phyloP scores from a whole-genome alignment of 2,329 filamentous ascomycete genomes.

The Ophiocordyceps camponoti-saundersi region DNA sequence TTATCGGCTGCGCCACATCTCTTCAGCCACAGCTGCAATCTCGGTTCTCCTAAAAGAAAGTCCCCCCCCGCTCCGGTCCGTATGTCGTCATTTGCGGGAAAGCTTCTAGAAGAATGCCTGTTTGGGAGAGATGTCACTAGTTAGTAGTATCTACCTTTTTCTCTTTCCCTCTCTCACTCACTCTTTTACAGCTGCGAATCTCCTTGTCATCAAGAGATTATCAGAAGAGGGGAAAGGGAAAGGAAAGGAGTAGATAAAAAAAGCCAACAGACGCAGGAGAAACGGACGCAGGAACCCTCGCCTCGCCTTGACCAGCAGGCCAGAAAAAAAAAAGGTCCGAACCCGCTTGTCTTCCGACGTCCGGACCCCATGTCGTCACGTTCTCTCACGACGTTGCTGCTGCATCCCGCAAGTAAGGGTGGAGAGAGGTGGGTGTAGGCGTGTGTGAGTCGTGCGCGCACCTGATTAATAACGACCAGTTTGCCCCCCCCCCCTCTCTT shows the following conservation, averaged over 20 bases:
- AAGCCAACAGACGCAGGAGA: no score
- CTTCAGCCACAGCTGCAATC: constrained; percentile 2
- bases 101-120: constrained; percentile 1
- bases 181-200: background rate
- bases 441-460: background rate
- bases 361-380: background rate
- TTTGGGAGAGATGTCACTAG: background rate
- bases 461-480: background rate
- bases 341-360: no score
- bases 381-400: background rate
- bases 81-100: constrained; percentile 1
- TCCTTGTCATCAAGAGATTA: no score
- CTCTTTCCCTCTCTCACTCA: background rate
- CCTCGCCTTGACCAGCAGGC: background rate
- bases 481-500: no score
- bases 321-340: no score
- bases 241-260: no score
- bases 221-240: no score
- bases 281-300: no score
- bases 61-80: background rate
- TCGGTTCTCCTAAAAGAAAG: background rate
- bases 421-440: no score
- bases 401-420: background rate
- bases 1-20: background rate
- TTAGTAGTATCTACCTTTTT: background rate